Percentiles rank a stretch among this genome's conserved stretches.
These are phyloP conservation scores for Pseudogymnoascus sp. DNA, from an alignment of 2,329 filamentous ascomycete genomes.

Conservation along the genomic window DNA sequence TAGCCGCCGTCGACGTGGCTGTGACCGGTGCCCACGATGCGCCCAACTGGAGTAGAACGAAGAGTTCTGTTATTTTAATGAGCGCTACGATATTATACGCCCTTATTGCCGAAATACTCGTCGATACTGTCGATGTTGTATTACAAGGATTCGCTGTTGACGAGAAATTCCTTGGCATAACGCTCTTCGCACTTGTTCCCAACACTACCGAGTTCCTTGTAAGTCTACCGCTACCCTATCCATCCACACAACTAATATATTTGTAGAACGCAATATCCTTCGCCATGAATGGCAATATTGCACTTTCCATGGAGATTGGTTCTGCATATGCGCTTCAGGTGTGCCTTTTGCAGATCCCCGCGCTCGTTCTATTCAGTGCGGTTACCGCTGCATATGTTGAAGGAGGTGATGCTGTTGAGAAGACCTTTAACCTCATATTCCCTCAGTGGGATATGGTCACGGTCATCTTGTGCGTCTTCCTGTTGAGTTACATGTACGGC, in stretches of 20 bases:
- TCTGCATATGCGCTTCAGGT: conserved; percentile 96
- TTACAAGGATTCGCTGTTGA: conserved; percentile 83
- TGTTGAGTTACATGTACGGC: conserved; percentile 94
- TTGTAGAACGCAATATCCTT: conserved; percentile 90
- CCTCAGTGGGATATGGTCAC: conserved; percentile 99
- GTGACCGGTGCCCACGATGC: conserved; percentile 77
- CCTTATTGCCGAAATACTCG: conserved; percentile 93
- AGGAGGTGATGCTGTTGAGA: conserved; percentile 43
- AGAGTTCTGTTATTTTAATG: conserved; percentile 83
- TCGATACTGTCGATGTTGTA: conserved; percentile 96
- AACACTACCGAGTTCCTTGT: conserved; percentile 97
- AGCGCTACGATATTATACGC: conserved; percentile 87
- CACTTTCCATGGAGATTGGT: conserved; percentile 96
- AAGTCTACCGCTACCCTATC: conserved; percentile 29
- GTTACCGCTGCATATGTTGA: conserved; percentile 53
- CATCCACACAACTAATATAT: conserved; percentile 14
- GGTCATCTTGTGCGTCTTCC: conserved; percentile 89
- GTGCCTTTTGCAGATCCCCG: conserved; percentile 87
- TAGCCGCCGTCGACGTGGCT: conserved; percentile 24
- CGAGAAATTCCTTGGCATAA: conserved; percentile 95
- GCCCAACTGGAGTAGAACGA: conserved; percentile 92
- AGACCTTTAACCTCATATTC: conserved; percentile 82
- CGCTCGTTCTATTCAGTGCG: conserved; percentile 84
- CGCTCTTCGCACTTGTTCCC: conserved; percentile 89
- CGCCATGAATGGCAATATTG: conserved; percentile 99